Conservation (phyloP, 108 stramenopile species). For the Skeletonema marinoi region DNA sequence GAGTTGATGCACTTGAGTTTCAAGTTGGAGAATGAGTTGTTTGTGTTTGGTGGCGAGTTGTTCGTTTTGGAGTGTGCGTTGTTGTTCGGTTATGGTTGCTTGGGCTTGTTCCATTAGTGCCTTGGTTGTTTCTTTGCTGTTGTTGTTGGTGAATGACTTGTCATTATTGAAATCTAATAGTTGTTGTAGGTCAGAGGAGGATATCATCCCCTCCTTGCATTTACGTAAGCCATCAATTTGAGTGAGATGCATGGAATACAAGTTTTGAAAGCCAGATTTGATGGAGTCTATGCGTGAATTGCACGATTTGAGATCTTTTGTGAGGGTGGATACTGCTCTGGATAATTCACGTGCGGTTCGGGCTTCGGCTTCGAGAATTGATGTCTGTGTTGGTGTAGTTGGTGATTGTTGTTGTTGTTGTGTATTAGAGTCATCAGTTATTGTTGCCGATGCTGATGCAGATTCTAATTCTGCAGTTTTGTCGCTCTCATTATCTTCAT, state of each 20-base stretch:
- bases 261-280: slow-evolving; percentile 24
- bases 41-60: slow-evolving; percentile 13
- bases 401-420: neutral
- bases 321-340: slow-evolving; percentile 5
- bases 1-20: slow-evolving; percentile 28
- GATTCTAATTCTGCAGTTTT: neutral
- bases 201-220: slow-evolving; percentile 30
- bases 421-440: too few relatives aligned
- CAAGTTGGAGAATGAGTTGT: slow-evolving; percentile 16
- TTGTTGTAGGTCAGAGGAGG: slow-evolving; percentile 1
- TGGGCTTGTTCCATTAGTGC: slow-evolving; percentile 16
- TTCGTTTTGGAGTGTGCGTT: slow-evolving; percentile 5
- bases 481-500: neutral
- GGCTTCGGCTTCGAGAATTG: slow-evolving; percentile 44
- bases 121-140: neutral
- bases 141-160: neutral
- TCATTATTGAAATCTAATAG: neutral
- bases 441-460: too few relatives aligned
- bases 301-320: slow-evolving; percentile 22
- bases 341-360: slow-evolving; percentile 36
- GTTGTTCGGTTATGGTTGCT: neutral
- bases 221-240: slow-evolving; percentile 31
- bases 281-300: slow-evolving; percentile 20
- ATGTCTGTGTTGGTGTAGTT: slow-evolving; percentile 8
- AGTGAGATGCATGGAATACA: slow-evolving; percentile 20